Evolutionary conservation across 495 filamentous ascomycete genomes (phyloP), one percentile per base, ranked within the genome.

Genomic region (Lepidopterella palustris): DNA sequence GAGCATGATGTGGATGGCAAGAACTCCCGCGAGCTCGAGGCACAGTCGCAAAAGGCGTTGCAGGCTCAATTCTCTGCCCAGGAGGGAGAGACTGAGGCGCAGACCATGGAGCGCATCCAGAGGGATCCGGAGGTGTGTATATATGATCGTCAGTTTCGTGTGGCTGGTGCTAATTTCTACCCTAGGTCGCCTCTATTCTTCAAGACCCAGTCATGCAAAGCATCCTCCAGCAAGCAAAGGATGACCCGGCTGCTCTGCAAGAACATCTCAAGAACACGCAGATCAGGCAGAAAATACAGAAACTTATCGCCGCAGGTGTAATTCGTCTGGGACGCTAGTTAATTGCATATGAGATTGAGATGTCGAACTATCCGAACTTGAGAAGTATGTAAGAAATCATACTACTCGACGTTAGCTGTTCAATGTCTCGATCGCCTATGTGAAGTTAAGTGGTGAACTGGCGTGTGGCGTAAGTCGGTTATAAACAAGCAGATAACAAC

Each of bases 151-250:
- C 25, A 11, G 10, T 13, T 23, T 21, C 13, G 47, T 32, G 4
- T 1, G 27, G 13, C 8, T 10, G 4, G 1, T 10, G 15, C 23
- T 25, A 32, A 35, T 35, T 15, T 18, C 50, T 52, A 45, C 49
- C 60, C 23, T 49, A 93, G 87, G 92, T 96, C 72, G 85, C 93
- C 82, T 76, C 81, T 55, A 95, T 97, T 69, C 86, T 97, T 70
- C 83, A 87, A 71, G 95, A 97, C 69, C 93, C 93, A 4, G 84
- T 98, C 68, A 97, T 97, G 95, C 90, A 97, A 73, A 88, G 86
- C 70, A 98, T 97, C 65, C 84, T 98, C 39, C 88, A 93, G 72
- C 90, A 97, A 77, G 93, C 93, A 50, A 96, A 97, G 79, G 84
- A 83, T 48, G 89, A 97, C 71, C 93, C 93, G 3, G 85, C 85